These are phyloP conservation scores for Trichoderma semiorbis DNA, from an alignment of 2,329 filamentous ascomycete genomes.

Conservation along the genomic window DNA sequence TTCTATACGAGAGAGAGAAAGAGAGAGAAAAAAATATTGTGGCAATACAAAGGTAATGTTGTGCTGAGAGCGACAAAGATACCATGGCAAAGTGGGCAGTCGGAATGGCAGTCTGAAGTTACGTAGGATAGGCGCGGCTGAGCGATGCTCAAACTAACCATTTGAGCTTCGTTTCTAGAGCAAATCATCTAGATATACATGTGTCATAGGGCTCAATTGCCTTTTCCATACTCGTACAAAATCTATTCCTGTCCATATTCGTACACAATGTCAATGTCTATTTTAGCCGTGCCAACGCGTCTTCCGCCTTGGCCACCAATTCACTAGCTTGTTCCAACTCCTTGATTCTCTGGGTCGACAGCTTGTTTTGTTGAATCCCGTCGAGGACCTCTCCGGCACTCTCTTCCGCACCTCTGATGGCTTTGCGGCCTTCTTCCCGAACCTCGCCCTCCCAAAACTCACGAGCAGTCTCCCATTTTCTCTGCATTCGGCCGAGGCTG, in stretches of 20 bases:
- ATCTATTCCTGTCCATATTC: conserved; percentile 20
- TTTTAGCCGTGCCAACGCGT: conserved; percentile 47
- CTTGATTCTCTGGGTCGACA: conserved; percentile 26
- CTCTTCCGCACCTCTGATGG: conserved; percentile 54
- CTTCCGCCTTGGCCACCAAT: conserved; percentile 48
- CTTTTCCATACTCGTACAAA: conserved; percentile 8
- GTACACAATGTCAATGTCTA: conserved; percentile 30
- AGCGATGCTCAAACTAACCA: conserved; percentile 3
- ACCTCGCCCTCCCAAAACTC: conserved; percentile 63
- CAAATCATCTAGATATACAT: conserved; percentile 13
- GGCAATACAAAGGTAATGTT: neutral
- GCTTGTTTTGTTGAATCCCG: conserved; percentile 25
- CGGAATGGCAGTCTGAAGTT: conserved; percentile 5
- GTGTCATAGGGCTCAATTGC: neutral
- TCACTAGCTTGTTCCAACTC: conserved; percentile 41
- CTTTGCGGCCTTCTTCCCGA: conserved; percentile 63
- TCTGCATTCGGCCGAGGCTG: conserved; percentile 58
- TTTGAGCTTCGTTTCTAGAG: conserved; percentile 19
- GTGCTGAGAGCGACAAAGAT: conserved; percentile 10
- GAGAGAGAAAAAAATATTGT: neutral
- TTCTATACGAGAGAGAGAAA: neutral
- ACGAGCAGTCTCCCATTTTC: conserved; percentile 59
- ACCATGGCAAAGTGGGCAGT: conserved; percentile 12
- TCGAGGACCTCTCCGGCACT: conserved; percentile 49
- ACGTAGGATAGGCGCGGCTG: conserved; percentile 5